phyloP scores from a whole-genome alignment of 2,329 filamentous ascomycete species.

The Bipolaris zeicola region DNA sequence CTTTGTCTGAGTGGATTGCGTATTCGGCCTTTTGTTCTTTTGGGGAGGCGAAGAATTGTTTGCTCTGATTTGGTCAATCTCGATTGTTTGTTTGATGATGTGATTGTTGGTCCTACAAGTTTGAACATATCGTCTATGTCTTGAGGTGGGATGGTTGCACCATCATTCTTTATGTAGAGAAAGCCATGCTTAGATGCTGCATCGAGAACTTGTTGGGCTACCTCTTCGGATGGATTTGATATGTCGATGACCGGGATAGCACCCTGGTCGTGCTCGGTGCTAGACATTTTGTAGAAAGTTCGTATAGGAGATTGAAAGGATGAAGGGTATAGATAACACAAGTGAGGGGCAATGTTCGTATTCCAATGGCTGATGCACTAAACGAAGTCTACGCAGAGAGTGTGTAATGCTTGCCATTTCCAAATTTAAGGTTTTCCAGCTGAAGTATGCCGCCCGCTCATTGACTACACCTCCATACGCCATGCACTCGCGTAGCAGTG shows the following conservation, averaged over 20 bases:
- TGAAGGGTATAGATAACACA: neutral
- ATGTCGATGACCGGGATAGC: slow-evolving; percentile 84
- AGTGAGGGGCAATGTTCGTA: slow-evolving; percentile 11
- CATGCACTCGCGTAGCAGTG: neutral
- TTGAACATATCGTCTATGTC: slow-evolving; percentile 75
- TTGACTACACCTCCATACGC: neutral
- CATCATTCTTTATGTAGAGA: slow-evolving; percentile 81
- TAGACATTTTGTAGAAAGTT: slow-evolving; percentile 21
- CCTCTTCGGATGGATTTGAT: slow-evolving; percentile 63
- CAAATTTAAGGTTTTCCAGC: neutral
- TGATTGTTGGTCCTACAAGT: slow-evolving; percentile 59
- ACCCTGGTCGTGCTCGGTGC: slow-evolving; percentile 8
- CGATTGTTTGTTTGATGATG: neutral
- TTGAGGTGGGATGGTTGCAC: slow-evolving; percentile 67
- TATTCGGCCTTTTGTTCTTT: slow-evolving; percentile 74
- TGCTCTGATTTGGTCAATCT: slow-evolving; percentile 58
- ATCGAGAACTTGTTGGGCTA: slow-evolving; percentile 71
- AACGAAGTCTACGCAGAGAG: neutral
- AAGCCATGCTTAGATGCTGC: slow-evolving; percentile 87
- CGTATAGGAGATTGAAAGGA: neutral
- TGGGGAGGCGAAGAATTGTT: slow-evolving; percentile 73
- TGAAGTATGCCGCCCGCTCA: neutral
- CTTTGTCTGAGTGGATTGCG: slow-evolving; percentile 68
- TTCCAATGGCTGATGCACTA: neutral
- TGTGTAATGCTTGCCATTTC: neutral